A percentile compares a stretch with the other conserved stretches of the same genome.
Evolutionary conservation across 129 eudicot species (phyloP).

Genomic region (Scalesia atractyloides): DNA sequence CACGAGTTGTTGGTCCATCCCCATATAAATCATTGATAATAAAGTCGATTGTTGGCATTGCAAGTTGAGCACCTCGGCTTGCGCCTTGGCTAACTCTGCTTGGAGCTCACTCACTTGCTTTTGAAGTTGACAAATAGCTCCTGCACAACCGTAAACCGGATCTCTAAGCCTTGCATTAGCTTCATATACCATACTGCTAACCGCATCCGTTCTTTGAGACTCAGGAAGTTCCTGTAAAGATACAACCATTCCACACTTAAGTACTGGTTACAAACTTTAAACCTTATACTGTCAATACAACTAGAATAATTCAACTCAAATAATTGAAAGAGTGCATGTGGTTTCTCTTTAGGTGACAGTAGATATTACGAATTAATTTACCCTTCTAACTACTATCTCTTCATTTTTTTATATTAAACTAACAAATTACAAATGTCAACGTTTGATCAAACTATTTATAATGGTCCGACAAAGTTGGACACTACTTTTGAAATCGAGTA

Average conservation of each 20-base stretch:
- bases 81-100: slow-evolving; percentile 81
- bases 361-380: background rate
- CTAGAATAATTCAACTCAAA: background rate
- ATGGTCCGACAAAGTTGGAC: slow-evolving; percentile 31
- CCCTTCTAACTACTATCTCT: background rate
- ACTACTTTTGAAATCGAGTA: slow-evolving; percentile 22
- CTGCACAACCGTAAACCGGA: slow-evolving; percentile 86
- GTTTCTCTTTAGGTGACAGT: slow-evolving; percentile 22
- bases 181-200: slow-evolving; percentile 92
- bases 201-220: slow-evolving; percentile 78
- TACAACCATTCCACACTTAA: background rate
- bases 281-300: background rate
- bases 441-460: slow-evolving; percentile 4
- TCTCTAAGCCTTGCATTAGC: slow-evolving; percentile 88
- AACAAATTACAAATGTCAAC: slow-evolving; percentile 39
- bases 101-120: slow-evolving; percentile 77
- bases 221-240: slow-evolving; percentile 77
- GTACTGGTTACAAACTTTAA: background rate
- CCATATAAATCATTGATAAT: slow-evolving; percentile 54
- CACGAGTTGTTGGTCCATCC: slow-evolving; percentile 38
- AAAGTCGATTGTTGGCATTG: slow-evolving; percentile 72
- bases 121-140: slow-evolving; percentile 89
- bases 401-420: background rate
- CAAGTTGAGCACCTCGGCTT: slow-evolving; percentile 73
- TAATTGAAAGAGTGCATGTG: background rate